These are phyloP conservation scores for Lachancea lanzarotensis DNA, from an alignment of 805 yeast genomes.

Conservation along the genomic window DNA sequence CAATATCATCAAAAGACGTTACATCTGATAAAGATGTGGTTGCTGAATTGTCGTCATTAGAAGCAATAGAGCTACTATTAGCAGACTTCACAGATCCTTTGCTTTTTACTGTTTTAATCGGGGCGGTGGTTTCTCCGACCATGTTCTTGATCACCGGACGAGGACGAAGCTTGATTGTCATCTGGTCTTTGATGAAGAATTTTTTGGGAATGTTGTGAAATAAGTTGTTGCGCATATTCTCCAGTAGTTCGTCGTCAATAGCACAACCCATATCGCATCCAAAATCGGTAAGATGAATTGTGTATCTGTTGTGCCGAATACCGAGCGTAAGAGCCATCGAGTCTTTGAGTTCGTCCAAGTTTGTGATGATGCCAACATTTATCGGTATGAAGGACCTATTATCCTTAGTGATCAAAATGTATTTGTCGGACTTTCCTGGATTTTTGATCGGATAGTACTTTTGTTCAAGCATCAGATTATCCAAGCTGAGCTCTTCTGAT, in stretches of 20 bases:
- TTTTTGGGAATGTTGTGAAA: slow-evolving; percentile 31
- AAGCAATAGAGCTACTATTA: slow-evolving; percentile 21
- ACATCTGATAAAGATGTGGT: slow-evolving; percentile 28
- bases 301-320: slow-evolving; percentile 22
- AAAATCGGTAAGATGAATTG: slow-evolving; percentile 63
- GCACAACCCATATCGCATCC: slow-evolving; percentile 52
- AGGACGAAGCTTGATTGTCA: slow-evolving; percentile 16
- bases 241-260: slow-evolving; percentile 44
- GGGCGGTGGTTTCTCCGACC: slow-evolving; percentile 12
- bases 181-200: slow-evolving; percentile 25
- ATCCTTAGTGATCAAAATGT: slow-evolving; percentile 59
- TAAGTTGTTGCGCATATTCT: slow-evolving; percentile 30
- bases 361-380: slow-evolving; percentile 30
- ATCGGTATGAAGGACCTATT: slow-evolving; percentile 49
- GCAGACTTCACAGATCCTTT: slow-evolving; percentile 26
- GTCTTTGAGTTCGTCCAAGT: slow-evolving; percentile 36
- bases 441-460: slow-evolving; percentile 36
- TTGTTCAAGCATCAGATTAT: slow-evolving; percentile 26
- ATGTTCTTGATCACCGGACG: slow-evolving; percentile 18
- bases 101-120: slow-evolving; percentile 20
- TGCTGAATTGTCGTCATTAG: slow-evolving; percentile 25
- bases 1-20: slow-evolving; percentile 27
- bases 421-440: slow-evolving; percentile 21
- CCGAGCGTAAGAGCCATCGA: slow-evolving; percentile 35
- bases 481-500: slow-evolving; percentile 6